Evolutionary conservation across 345 rosid species (phyloP).

Genomic region (Cardamine resedifolia): DNA sequence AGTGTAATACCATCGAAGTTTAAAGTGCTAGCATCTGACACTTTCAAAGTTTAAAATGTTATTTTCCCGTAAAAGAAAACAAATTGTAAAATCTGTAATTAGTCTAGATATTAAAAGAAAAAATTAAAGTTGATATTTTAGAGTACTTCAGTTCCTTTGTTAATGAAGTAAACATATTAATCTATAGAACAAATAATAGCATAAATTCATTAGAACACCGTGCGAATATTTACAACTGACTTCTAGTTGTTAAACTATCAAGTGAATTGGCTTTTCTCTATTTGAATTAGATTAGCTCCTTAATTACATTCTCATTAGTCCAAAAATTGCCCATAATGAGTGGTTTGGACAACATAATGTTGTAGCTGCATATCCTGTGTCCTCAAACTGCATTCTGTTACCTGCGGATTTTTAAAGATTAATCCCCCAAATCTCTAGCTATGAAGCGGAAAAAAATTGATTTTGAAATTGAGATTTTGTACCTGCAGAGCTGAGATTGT

Average conservation of each 20-base stretch:
- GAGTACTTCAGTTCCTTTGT: neutral
- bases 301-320: neutral
- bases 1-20: no score
- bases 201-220: neutral
- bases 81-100: no score
- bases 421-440: neutral
- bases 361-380: constrained; percentile 57
- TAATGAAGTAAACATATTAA: neutral
- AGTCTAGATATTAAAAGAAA: no score
- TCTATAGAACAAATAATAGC: neutral
- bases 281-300: neutral
- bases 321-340: neutral
- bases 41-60: no score
- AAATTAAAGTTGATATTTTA: no score
- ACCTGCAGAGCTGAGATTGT: constrained; percentile 68
- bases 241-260: constrained; percentile 5
- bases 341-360: constrained; percentile 24
- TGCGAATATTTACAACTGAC: neutral
- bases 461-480: neutral
- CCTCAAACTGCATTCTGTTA: constrained; percentile 62
- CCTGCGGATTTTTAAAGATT: constrained; percentile 44
- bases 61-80: no score
- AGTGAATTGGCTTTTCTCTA: neutral
- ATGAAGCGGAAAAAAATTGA: neutral
- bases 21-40: no score